Conservation (phyloP, 169 alveolate species). For the Cardiosporidium cionae region DNA sequence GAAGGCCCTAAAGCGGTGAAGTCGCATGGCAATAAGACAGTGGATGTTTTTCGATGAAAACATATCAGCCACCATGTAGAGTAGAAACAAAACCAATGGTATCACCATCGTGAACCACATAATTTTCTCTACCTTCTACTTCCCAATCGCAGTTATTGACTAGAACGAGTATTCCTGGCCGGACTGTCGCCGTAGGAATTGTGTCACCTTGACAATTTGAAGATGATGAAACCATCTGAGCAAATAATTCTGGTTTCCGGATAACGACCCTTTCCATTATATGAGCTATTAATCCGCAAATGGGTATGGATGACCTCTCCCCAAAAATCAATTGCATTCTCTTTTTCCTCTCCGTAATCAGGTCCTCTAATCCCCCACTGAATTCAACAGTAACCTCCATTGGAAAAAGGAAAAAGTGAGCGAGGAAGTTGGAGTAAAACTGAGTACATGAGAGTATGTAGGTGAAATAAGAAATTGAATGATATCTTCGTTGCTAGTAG, state of each 20-base stretch:
- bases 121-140: slow-evolving; percentile 59
- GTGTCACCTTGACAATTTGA: not conserved
- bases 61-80: slow-evolving; percentile 73
- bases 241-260: not conserved
- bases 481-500: too few relatives aligned
- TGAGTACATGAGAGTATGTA: too few relatives aligned
- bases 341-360: not conserved
- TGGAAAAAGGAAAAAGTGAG: too few relatives aligned
- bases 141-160: slow-evolving; percentile 83
- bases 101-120: slow-evolving; percentile 52
- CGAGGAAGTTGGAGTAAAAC: too few relatives aligned
- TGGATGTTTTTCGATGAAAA: not conserved
- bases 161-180: slow-evolving; percentile 75
- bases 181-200: not conserved
- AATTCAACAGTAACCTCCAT: not conserved
- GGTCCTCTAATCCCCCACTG: not conserved
- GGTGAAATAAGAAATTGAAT: too few relatives aligned
- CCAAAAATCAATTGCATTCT: too few relatives aligned
- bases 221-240: not conserved
- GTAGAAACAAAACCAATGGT: slow-evolving; percentile 70
- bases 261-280: not conserved
- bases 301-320: too few relatives aligned
- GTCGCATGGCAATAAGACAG: too few relatives aligned
- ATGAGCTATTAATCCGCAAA: not conserved
- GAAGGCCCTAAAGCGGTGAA: too few relatives aligned